Evolutionary conservation across 441 rosid genomes (phyloP), one percentile per base, ranked within the genome.

Genomic region (Hura crepitans): DNA sequence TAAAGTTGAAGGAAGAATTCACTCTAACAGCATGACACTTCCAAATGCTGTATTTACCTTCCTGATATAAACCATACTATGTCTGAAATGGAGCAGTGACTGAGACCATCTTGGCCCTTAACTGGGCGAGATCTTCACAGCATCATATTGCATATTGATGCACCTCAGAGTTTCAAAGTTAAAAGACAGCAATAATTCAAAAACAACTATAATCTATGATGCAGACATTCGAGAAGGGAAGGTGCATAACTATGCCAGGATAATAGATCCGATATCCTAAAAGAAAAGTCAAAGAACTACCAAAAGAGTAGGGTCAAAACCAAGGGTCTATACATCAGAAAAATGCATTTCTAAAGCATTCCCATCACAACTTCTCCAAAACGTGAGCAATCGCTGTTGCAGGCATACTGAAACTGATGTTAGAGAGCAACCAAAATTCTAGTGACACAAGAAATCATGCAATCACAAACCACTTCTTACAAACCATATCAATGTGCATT

Each of bases 21-120:
- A 90, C 85, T 84, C 88, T 81, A 86, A 85, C 81, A 78, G 87
- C 85, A 77, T 69, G 86, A 84, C 82, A 84, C 87, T 77, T 85
- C 86, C 88, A 90, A 84, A 85, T 76, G 85, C 90, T 84, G 86
- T 92, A 92, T 87, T 90, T 92, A 92, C 97, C 95, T 92, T 90
- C 97, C 92, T 72, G 79, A 81, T 76, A 90, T 83, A 75, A 86
- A 84, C 79, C 96, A 90, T 84, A 94, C 83, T 81, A 87, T 78
- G 88, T 80, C 88, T 74, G 85, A 87, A 84, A 89, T 81, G 85
- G 85, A 85, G 97, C 86, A 90, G 85, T 80, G 93, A 82, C 70
- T 83, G 83, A 83, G 97, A 89, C 85, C 90, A 90, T 86, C 88
- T 87, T 84, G 85, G 93, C 89, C 89, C 87, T 79, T 85, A 88